Base-by-base conservation (phyloP, 495 filamentous ascomycete species). In the Hypoxylon lenormandii region DNA sequence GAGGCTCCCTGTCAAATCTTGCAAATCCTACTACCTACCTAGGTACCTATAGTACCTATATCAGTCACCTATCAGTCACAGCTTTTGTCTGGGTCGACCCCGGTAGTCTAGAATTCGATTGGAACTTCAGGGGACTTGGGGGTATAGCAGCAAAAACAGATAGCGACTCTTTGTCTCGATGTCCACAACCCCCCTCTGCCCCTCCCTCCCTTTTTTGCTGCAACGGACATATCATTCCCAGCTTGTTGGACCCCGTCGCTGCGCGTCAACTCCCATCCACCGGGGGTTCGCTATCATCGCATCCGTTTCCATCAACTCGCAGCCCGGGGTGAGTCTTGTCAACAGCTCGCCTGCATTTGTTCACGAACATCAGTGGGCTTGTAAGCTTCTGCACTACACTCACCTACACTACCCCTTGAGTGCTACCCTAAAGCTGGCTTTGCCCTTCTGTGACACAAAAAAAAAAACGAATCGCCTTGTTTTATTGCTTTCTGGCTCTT, bases 171-270 rank as follows among this genome's bases (percentile, higher is more conserved):
- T 66, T 12, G 30, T 26, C 50, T 55, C 58, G 22, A 61, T 38
- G 43, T 48, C 37, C 36, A 36, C 10, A 16, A 15, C 16, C 23
- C 33, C 13, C 22, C 51, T 46, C 1, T 42, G 22, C 60, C 52
- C 54, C 53, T 55, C 36, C 48, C 18, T 26, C 38, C n/a, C n/a
- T n/a, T n/a, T n/a, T n/a, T 56, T 56, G 26, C 50, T 64, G 60
- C 55, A 70, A 60, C 66, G 55, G 46, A 70, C 56, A 65, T 7
- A 62, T 66, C 67, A 62, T 66, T 70, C 61, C 68, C 68, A 66
- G 58, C 62, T 48, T 54, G 52, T 59, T 54, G 68, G 68, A 71
- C 68, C 68, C 30, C 62, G 28, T 70, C 57, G 61, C 62, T 71
- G 68, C 68, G 68, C 68, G 68, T 66, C 68, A 71, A 26, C 23